Conservation (phyloP, 2,329 filamentous ascomycete species). For the Chaetoscypha palmicola region DNA sequence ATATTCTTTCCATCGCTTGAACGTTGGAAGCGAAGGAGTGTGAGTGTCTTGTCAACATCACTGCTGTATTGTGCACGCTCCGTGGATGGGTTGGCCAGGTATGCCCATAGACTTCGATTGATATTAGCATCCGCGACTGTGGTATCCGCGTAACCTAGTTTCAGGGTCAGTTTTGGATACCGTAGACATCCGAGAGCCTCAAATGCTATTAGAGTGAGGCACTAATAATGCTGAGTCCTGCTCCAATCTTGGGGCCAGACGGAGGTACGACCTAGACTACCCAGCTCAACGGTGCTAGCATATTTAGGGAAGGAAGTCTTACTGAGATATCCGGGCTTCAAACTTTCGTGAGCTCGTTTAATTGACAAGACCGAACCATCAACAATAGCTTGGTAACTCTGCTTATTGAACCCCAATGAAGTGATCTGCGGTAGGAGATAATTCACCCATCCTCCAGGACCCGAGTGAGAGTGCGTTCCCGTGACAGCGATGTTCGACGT, state of each 20-base stretch:
- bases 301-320: neutral
- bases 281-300: neutral
- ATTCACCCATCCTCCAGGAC: slow-evolving; percentile 87
- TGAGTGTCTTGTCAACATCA: slow-evolving; percentile 66
- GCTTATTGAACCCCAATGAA: slow-evolving; percentile 72
- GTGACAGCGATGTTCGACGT: slow-evolving; percentile 80
- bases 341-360: slow-evolving; percentile 66
- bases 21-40: slow-evolving; percentile 69
- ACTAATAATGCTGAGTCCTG: too few species aligned
- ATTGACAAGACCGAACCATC: slow-evolving; percentile 79
- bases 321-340: slow-evolving; percentile 58
- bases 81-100: slow-evolving; percentile 71
- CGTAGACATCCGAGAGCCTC: neutral
- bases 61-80: slow-evolving; percentile 63
- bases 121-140: slow-evolving; percentile 71
- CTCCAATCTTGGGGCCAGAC: too few species aligned
- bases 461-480: slow-evolving; percentile 86
- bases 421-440: slow-evolving; percentile 90
- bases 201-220: too few species aligned
- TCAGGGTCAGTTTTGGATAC: neutral
- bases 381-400: slow-evolving; percentile 87
- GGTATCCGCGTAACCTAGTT: slow-evolving; percentile 49
- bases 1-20: slow-evolving; percentile 67
- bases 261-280: neutral
- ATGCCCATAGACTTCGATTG: slow-evolving; percentile 82